These are phyloP conservation scores for Ogataea ramenticola DNA, from an alignment of 805 yeast genomes.

Conservation along the genomic window DNA sequence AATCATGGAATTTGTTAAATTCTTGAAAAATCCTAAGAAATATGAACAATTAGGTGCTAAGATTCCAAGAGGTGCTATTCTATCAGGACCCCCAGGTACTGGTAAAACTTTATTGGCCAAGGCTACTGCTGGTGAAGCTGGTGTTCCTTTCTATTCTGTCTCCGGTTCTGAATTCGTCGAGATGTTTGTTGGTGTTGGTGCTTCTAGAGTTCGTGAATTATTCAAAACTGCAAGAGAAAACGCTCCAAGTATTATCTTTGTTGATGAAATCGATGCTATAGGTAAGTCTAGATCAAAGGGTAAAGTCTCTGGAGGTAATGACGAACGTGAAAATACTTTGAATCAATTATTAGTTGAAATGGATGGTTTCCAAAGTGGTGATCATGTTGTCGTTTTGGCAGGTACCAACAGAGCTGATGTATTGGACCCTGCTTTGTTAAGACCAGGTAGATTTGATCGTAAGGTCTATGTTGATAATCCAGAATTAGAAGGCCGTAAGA, in stretches of 20 bases:
- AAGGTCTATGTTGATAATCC: conserved; percentile 90
- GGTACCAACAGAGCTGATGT: conserved; percentile 97
- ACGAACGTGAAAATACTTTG: conserved; percentile 93
- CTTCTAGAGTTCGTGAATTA: conserved; percentile 93
- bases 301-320: conserved; percentile 71
- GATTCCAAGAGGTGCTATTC: conserved; percentile 95
- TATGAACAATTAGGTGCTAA: conserved; percentile 93
- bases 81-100: conserved; percentile 99
- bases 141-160: conserved; percentile 92
- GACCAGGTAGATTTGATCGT: conserved; percentile 98
- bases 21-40: conserved; percentile 82
- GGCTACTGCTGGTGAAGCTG: conserved; percentile 99
- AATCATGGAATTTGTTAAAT: conserved; percentile 95
- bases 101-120: conserved; percentile 96
- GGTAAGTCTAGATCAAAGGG: conserved; percentile 86
- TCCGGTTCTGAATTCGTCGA: conserved; percentile 98
- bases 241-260: conserved; percentile 94
- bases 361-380: conserved; percentile 92
- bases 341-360: conserved; percentile 95
- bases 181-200: conserved; percentile 99
- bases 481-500: conserved; percentile 90
- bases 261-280: conserved; percentile 99
- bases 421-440: conserved; percentile 82
- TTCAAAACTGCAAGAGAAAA: conserved; percentile 87
- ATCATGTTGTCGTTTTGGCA: conserved; percentile 93